Conservation (phyloP, 768 basidiomycete species). For the Amanita brunnescens region DNA sequence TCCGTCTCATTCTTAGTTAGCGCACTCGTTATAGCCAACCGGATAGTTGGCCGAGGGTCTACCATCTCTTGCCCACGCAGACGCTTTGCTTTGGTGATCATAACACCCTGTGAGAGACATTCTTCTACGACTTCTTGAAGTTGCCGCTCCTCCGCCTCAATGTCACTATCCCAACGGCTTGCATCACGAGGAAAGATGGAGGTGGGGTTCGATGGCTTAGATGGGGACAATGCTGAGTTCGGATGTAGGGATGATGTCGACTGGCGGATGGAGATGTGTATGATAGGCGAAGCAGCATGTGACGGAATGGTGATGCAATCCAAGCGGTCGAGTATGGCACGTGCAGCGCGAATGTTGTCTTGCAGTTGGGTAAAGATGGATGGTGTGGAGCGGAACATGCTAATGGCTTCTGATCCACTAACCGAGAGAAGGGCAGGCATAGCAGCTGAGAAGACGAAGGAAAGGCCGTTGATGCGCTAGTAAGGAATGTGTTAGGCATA, state of each 20-base stretch:
- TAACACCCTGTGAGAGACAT: slow-evolving; percentile 67
- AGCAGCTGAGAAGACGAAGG: slow-evolving; percentile 94
- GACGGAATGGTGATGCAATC: slow-evolving; percentile 80
- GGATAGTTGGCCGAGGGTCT: slow-evolving; percentile 77
- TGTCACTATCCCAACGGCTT: slow-evolving; percentile 41
- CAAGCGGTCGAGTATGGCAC: slow-evolving; percentile 72
- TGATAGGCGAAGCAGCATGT: slow-evolving; percentile 77
- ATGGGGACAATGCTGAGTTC: slow-evolving; percentile 14
- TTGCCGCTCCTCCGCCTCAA: slow-evolving; percentile 63
- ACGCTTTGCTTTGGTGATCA: slow-evolving; percentile 79
- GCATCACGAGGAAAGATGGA: slow-evolving; percentile 39
- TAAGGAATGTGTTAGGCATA: neutral
- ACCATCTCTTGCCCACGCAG: slow-evolving; percentile 76
- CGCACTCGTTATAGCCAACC: slow-evolving; percentile 72
- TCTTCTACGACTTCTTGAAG: slow-evolving; percentile 94
- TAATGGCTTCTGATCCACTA: slow-evolving; percentile 79
- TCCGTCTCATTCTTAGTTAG: slow-evolving; percentile 87
- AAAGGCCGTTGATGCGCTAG: slow-evolving; percentile 90
- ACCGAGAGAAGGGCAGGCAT: slow-evolving; percentile 88
- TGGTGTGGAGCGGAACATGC: slow-evolving; percentile 66
- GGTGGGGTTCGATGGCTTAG: slow-evolving; percentile 37
- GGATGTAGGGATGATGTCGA: slow-evolving; percentile 17
- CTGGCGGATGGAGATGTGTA: slow-evolving; percentile 66
- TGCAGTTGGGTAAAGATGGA: slow-evolving; percentile 69
- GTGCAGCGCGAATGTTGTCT: slow-evolving; percentile 72